Evolutionary conservation across 345 rosid species (phyloP), one percentile per base, ranked within the genome.

Genomic region (Iberis pinnata): DNA sequence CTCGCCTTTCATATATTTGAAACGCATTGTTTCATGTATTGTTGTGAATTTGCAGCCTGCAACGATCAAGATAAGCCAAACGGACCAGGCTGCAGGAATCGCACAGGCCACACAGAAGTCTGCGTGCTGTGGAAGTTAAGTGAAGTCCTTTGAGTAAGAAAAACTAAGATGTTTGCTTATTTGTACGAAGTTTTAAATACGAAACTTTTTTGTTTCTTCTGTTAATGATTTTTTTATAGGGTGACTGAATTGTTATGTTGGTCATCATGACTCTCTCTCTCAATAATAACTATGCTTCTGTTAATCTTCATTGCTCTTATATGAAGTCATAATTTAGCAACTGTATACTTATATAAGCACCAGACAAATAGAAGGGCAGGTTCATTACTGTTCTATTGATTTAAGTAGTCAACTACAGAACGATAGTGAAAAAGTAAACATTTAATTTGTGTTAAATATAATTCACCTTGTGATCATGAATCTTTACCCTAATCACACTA

Each of bases 61-160:
- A 6, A 65, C 68, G 11, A 71, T 71, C 60, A 71, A 66, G 51
- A 71, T 71, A 20, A 65, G 62, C 60, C 75, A 71, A 61, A 32
- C 68, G 0, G 67, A 71, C 64, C 67, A 60, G 51, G 75, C 63
- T 13, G 47, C 51, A 60, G 71, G 71, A 38, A 26, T 71, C 27
- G 64, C 64, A 11, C 67, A 71, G 53, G 68, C 71, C 6, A 67
- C 71, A 17, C 68, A 65, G 59, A 71, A 61, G 54, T 71, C 75
- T 42, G 75, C 70, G 24, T 70, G 72, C 58, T 39, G 59, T 57
- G 43, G 72, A 63, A 57, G 51, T 58, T 70, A 58, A 44, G 48
- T 25, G 29, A 58, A 52, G 53, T 45, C 17, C 24, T 41, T 49
- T 43, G 60, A n/a, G 43, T 2, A 22, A 14, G n/a, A 13, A 27